Conservation (phyloP, 2,329 filamentous ascomycete genomes). For the Sporothrix phasma region DNA sequence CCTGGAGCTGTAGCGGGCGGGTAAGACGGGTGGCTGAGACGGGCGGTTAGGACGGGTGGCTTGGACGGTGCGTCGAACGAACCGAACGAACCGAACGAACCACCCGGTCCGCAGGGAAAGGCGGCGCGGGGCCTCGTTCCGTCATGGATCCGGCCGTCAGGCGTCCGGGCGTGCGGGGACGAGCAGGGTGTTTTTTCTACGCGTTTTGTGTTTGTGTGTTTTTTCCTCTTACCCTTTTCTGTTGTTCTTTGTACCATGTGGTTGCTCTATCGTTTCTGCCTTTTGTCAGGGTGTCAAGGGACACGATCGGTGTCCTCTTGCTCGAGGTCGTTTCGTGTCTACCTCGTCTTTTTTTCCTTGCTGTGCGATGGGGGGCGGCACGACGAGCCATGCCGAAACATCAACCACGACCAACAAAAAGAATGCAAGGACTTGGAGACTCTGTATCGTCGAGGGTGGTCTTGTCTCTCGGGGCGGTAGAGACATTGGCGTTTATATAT, state of each 20-base stretch:
- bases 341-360: neutral
- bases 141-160: neutral
- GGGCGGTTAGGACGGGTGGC: too few relatives aligned
- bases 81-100: too few relatives aligned
- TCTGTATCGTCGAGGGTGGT: neutral
- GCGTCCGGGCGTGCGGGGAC: neutral
- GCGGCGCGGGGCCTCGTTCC: too few relatives aligned
- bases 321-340: neutral
- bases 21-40: too few relatives aligned
- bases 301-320: neutral
- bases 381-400: neutral
- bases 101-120: too few relatives aligned
- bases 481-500: slow-evolving; percentile 4
- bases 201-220: too few relatives aligned
- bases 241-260: slow-evolving; percentile 1
- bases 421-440: neutral
- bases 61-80: too few relatives aligned
- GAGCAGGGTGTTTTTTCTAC: neutral
- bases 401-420: neutral
- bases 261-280: neutral
- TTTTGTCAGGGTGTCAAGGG: slow-evolving; percentile 8
- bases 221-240: neutral
- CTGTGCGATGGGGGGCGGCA: neutral
- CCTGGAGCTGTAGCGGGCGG: slow-evolving; percentile 37
- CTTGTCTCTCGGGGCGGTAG: neutral